These are phyloP conservation scores for Aureobasidium sp. DNA, from an alignment of 2,329 filamentous ascomycete genomes.

Conservation along the genomic window DNA sequence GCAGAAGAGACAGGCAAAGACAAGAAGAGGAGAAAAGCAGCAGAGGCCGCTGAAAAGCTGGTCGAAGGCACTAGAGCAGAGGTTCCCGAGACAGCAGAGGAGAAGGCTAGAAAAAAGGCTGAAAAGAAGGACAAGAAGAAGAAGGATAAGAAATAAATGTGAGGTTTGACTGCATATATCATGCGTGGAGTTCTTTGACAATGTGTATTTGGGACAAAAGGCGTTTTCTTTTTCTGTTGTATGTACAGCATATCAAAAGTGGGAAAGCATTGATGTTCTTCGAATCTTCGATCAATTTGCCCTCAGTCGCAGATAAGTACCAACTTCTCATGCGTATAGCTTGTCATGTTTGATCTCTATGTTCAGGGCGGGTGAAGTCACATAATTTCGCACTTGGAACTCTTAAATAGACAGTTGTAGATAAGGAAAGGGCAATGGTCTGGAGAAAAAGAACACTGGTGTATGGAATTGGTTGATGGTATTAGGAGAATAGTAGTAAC, in stretches of 20 bases:
- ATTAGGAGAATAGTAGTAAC: no score
- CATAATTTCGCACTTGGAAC: no score
- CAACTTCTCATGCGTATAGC: no score
- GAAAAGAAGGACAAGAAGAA: constrained; percentile 25
- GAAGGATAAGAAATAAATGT: constrained; percentile 22
- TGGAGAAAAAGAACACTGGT: no score
- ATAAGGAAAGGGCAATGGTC: no score
- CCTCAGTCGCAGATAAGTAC: not conserved
- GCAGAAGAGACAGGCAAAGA: constrained; percentile 30
- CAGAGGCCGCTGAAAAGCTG: constrained; percentile 17
- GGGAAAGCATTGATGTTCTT: not conserved
- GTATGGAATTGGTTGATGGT: no score
- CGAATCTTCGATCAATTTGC: not conserved
- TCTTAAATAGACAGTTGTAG: no score
- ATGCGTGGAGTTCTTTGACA: not conserved
- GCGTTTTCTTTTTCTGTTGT: not conserved
- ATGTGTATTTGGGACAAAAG: not conserved
- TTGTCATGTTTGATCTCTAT: no score
- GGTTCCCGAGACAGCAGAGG: constrained; percentile 23
- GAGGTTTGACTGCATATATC: not conserved
- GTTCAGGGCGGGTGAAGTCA: no score
- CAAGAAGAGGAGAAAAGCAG: constrained; percentile 31
- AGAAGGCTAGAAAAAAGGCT: constrained; percentile 32
- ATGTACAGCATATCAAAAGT: constrained; percentile 5
- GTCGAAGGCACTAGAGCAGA: constrained; percentile 14